phyloP scores from a whole-genome alignment of 768 basidiomycete species.

The Lactarius sp. region DNA sequence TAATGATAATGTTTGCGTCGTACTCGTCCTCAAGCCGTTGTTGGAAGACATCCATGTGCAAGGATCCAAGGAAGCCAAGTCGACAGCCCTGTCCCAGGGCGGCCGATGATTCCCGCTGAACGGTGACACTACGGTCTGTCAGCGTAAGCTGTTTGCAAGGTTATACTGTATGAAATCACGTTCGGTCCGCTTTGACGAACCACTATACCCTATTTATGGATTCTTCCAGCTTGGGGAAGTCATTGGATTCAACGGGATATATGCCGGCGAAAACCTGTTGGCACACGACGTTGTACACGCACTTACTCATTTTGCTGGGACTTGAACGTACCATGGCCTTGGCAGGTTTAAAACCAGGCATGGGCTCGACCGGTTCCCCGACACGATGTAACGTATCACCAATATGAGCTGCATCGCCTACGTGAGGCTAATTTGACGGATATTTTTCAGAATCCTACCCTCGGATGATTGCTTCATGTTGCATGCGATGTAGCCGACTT shows the following conservation, averaged over 20 bases:
- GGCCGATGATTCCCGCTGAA: slow-evolving; percentile 87
- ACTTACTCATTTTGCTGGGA: background rate
- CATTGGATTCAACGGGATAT: slow-evolving; percentile 86
- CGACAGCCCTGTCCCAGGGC: slow-evolving; percentile 94
- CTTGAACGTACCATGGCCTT: slow-evolving; percentile 76
- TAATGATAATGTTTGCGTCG: slow-evolving; percentile 89
- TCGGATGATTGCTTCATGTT: slow-evolving; percentile 98
- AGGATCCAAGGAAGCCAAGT: slow-evolving; percentile 89
- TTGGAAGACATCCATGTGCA: slow-evolving; percentile 96
- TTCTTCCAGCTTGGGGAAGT: slow-evolving; percentile 93
- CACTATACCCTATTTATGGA: slow-evolving; percentile 77
- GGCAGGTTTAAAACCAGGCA: slow-evolving; percentile 87
- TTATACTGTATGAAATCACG: slow-evolving; percentile 4
- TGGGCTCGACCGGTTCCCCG: slow-evolving; percentile 68
- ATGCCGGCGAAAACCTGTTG: slow-evolving; percentile 87
- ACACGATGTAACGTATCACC: slow-evolving; percentile 88
- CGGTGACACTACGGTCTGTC: slow-evolving; percentile 83
- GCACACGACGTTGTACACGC: background rate
- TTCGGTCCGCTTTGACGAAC: slow-evolving; percentile 19
- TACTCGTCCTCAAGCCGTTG: slow-evolving; percentile 97
- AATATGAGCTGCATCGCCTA: slow-evolving; percentile 62
- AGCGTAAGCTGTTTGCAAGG: slow-evolving; percentile 56
- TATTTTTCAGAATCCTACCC: slow-evolving; percentile 43
- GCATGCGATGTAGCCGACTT: slow-evolving; percentile 87
- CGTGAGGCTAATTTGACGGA: slow-evolving; percentile 2